Conservation (phyloP, 305 asterid species). For the Fraxinus paxiana region DNA sequence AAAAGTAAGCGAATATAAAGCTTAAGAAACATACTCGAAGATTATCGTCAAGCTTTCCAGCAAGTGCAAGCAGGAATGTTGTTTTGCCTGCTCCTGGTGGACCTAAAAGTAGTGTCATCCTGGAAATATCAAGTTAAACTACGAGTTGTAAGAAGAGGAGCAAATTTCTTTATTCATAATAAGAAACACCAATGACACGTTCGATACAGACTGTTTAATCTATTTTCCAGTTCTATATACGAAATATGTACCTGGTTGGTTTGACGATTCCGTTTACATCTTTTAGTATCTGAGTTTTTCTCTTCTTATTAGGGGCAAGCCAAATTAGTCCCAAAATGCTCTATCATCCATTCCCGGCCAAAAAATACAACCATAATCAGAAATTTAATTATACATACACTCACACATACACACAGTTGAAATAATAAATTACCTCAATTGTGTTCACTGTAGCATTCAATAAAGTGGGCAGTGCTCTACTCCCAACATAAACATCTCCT, state of each 20-base stretch:
- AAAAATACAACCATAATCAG: not conserved
- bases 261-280: constrained; percentile 33
- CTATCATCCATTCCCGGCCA: constrained; percentile 21
- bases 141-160: not conserved
- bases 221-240: not conserved
- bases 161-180: not conserved
- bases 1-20: not conserved
- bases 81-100: constrained; percentile 46
- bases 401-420: not conserved
- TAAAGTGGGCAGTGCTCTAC: constrained; percentile 41
- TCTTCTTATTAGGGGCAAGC: constrained; percentile 32
- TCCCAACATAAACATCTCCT: constrained; percentile 33
- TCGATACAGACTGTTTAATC: not conserved
- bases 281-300: constrained; percentile 35
- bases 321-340: constrained; percentile 21
- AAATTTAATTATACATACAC: not conserved
- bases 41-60: constrained; percentile 30
- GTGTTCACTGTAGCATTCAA: constrained; percentile 28
- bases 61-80: constrained; percentile 36
- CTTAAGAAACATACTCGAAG: constrained; percentile 22
- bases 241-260: constrained; percentile 33
- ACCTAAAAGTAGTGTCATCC: constrained; percentile 41
- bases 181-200: not conserved
- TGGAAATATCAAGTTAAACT: constrained; percentile 14
- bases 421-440: constrained; percentile 27